Percentiles rank a stretch among this genome's conserved stretches.
Evolutionary conservation across 371 early-diverging fungal species (phyloP).

Genomic region (Entomophthora muscae): DNA sequence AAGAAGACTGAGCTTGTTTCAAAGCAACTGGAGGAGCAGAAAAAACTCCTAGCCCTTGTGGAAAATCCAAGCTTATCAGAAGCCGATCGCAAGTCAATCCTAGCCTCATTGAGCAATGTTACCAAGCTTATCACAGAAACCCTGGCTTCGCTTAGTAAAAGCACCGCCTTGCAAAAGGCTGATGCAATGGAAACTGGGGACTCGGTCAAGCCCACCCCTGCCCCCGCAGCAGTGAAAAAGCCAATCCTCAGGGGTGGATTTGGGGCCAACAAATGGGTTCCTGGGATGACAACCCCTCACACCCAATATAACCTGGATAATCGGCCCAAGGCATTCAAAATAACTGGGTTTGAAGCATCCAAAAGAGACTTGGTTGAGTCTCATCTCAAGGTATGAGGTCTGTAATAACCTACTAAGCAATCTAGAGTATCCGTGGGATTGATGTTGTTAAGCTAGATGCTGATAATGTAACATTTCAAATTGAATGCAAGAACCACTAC

Average conservation of each 20-base stretch:
- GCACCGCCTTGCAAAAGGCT: background rate
- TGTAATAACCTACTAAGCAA: background rate
- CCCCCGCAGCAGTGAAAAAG: no score
- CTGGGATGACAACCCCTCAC: background rate
- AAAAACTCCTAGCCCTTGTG: constrained; percentile 29
- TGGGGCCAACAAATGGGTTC: background rate
- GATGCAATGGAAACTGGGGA: background rate
- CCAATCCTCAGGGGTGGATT: background rate
- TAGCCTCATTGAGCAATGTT: background rate
- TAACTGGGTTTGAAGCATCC: background rate
- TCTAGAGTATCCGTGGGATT: background rate
- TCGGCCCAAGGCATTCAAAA: background rate
- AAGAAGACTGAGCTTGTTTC: constrained; percentile 31
- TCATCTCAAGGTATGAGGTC: background rate
- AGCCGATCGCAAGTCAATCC: background rate
- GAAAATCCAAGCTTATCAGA: constrained; percentile 12
- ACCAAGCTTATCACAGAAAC: background rate
- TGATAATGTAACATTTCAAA: background rate
- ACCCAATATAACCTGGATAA: background rate
- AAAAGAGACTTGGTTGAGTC: background rate
- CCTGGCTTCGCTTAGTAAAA: background rate
- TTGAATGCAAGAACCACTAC: background rate
- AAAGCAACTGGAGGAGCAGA: constrained; percentile 38
- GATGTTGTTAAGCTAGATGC: background rate
- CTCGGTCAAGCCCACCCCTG: background rate